Base-by-base conservation (phyloP, 164 flowering plant genomes). In the Vitis cinerea region DNA sequence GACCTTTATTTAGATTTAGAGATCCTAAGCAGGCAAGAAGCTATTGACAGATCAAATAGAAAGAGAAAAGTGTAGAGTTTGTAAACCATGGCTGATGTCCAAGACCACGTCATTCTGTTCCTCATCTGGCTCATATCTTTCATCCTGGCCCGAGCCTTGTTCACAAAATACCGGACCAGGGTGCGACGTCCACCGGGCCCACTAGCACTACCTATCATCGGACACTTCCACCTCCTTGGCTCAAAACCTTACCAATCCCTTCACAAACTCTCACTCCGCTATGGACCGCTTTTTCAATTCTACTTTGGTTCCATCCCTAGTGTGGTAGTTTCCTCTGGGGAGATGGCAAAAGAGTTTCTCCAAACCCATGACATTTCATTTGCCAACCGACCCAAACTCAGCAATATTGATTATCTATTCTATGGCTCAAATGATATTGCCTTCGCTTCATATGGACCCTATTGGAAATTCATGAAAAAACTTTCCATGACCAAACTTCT, bases 381-480 rank as follows among this genome's bases (percentile, higher is more conserved):
- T 78, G 53, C 82, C 7, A 56, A 69, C 1, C 84, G 90, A 9
- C 72, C 72, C 2, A 60, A 59, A 12, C 52, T 81, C n/a, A 12
- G 70, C 11, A 84, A 88, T 31, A 59, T 81, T 29, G 63, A 76
- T 4, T 57, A 53, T 64, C 74, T 87, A 11, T 77, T 82, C 6
- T 83, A 87, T 59, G 72, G 76, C 51, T 63, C 79, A 1, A 74
- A 83, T 6, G 44, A 37, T 37, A 79, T 88, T 67, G 75, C 84
- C 23, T 85, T 85, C 37, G 78, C 90, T 0, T 89, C 85, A 3
- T 77, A 82, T 52, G 92, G 92, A 0, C 85, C 87, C 1, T 86
- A 85, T 68, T 87, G 92, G 94, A 85, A 79, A 30, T 83, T 82
- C 75, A 72, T 90, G 68, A 86, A 80, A 68, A 90, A 86, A 53